phyloP scores from a whole-genome alignment of 78 protist species.

The Diacronema lutheri region DNA sequence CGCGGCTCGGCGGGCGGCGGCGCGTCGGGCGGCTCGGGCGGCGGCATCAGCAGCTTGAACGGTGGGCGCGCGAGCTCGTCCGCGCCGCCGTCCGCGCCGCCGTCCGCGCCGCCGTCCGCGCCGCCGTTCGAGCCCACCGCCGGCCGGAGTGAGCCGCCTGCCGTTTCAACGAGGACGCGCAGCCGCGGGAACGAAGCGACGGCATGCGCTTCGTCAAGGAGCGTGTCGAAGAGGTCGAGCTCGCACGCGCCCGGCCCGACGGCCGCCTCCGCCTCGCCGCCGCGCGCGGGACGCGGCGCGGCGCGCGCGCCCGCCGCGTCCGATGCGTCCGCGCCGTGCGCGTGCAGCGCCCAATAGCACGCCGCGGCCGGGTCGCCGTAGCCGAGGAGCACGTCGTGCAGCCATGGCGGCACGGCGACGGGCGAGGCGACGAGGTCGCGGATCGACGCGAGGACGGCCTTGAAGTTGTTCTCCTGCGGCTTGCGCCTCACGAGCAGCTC shows the following conservation, averaged over 20 bases:
- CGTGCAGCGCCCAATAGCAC: background rate
- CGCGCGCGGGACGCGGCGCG: background rate
- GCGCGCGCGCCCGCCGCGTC: too few relatives aligned
- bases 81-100: background rate
- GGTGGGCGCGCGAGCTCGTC: too few relatives aligned
- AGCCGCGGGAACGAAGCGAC: slow-evolving; percentile 30
- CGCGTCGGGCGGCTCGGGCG: background rate
- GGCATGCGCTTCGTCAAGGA: slow-evolving; percentile 68
- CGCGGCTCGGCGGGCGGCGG: background rate
- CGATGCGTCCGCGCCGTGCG: too few relatives aligned
- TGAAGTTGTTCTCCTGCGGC: slow-evolving; percentile 80
- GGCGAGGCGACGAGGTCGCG: slow-evolving; percentile 61
- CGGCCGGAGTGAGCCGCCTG: too few relatives aligned
- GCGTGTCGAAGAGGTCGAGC: slow-evolving; percentile 72
- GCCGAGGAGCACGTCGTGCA: slow-evolving; percentile 77
- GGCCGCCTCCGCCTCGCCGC: background rate
- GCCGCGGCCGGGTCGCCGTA: slow-evolving; percentile 45
- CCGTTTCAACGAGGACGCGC: background rate
- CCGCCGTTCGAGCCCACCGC: too few relatives aligned
- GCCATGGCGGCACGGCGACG: slow-evolving; percentile 85
- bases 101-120: background rate
- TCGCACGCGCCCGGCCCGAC: background rate
- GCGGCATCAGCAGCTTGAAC: too few relatives aligned
- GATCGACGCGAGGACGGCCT: slow-evolving; percentile 87
- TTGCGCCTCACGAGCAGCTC: slow-evolving; percentile 81